phyloP scores from a whole-genome alignment of 306 rosid species.

The Cicer pinnatifidum region DNA sequence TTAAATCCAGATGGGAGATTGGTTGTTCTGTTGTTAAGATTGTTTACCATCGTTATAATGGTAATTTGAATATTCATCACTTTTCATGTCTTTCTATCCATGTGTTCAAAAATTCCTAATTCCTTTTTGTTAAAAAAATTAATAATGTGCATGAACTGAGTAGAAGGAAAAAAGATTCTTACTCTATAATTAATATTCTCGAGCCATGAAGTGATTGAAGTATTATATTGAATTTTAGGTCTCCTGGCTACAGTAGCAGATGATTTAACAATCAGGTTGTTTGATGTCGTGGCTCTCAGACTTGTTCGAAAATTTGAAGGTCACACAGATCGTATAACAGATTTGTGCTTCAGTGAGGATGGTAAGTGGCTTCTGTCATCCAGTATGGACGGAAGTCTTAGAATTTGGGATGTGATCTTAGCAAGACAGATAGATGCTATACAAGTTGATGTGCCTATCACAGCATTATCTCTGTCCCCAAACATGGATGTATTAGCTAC shows the following conservation, averaged over 20 bases:
- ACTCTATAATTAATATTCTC: slow-evolving; percentile 25
- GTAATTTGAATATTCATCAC: slow-evolving; percentile 50
- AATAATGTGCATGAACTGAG: slow-evolving; percentile 9
- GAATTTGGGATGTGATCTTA: slow-evolving; percentile 91
- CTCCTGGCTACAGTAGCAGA: slow-evolving; percentile 83
- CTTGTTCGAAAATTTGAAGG: slow-evolving; percentile 94
- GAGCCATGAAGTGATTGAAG: slow-evolving; percentile 25
- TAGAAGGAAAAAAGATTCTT: slow-evolving; percentile 17
- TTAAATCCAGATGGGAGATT: slow-evolving; percentile 80
- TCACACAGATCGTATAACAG: slow-evolving; percentile 88
- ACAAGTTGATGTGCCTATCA: slow-evolving; percentile 76
- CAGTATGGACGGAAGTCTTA: slow-evolving; percentile 95
- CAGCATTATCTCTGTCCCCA: slow-evolving; percentile 86
- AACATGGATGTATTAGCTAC: slow-evolving; percentile 94
- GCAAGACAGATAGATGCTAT: slow-evolving; percentile 88
- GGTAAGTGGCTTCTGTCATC: slow-evolving; percentile 96
- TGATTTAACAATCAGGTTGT: slow-evolving; percentile 76
- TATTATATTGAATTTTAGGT: slow-evolving; percentile 58
- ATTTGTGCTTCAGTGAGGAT: slow-evolving; percentile 96
- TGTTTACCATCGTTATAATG: slow-evolving; percentile 81
- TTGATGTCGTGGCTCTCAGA: slow-evolving; percentile 81
- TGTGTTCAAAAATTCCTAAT: slow-evolving; percentile 24
- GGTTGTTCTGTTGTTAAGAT: slow-evolving; percentile 75
- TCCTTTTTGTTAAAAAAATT: not conserved
- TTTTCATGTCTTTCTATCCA: slow-evolving; percentile 14